phyloP scores from a whole-genome alignment of 2,329 filamentous ascomycete species.

The Tolypocladium paradoxum region DNA sequence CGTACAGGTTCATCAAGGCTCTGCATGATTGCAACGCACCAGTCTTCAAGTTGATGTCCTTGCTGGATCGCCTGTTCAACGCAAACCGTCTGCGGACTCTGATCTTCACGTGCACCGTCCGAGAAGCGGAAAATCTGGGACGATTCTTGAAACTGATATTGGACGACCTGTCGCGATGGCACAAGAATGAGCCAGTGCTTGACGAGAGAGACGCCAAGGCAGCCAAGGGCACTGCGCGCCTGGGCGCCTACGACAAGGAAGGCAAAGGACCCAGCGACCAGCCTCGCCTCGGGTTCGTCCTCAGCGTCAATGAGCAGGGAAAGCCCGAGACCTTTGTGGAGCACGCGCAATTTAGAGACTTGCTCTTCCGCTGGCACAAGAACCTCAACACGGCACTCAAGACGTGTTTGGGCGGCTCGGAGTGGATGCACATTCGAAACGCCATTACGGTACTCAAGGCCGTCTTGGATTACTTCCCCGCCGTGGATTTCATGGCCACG shows the following conservation, averaged over 20 bases:
- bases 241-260: constrained; percentile 75
- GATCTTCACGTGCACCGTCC: constrained; percentile 81
- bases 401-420: constrained; percentile 66
- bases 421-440: constrained; percentile 98
- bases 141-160: constrained; percentile 79
- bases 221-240: constrained; percentile 38
- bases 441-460: constrained; percentile 81
- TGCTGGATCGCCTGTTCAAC: constrained; percentile 77
- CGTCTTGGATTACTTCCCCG: constrained; percentile 73
- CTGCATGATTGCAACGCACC: constrained; percentile 76
- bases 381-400: constrained; percentile 71
- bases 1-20: constrained; percentile 75
- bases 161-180: constrained; percentile 74
- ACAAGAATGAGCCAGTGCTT: constrained; percentile 55
- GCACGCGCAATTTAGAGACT: constrained; percentile 74
- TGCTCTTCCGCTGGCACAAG: constrained; percentile 86
- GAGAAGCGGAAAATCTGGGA: constrained; percentile 87
- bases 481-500: constrained; percentile 76
- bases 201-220: constrained; percentile 21
- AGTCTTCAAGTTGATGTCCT: constrained; percentile 74
- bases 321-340: constrained; percentile 64
- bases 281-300: constrained; percentile 67
- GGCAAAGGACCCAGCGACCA: constrained; percentile 42
- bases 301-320: constrained; percentile 53
- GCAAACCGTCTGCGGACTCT: constrained; percentile 70